These are phyloP conservation scores for Xylariaceae sp. DNA, from an alignment of 2,329 filamentous ascomycete species.

Conservation along the genomic window DNA sequence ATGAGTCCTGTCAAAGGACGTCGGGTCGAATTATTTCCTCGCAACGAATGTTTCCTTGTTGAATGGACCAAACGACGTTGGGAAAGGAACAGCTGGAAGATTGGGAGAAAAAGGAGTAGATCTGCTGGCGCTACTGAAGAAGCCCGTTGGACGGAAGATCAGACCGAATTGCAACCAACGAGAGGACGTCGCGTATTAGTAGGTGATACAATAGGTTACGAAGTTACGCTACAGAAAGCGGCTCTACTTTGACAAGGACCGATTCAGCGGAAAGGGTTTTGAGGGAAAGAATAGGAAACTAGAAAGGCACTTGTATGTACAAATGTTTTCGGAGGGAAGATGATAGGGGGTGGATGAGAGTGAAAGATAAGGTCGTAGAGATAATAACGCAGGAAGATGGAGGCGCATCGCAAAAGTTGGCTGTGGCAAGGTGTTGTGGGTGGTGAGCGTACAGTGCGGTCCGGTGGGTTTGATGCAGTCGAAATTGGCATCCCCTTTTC, in stretches of 20 bases:
- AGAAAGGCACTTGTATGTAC: background rate
- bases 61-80: conserved; percentile 7
- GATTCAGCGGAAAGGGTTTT: background rate
- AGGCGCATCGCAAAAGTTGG: conserved; percentile 16
- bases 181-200: conserved; percentile 1
- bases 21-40: conserved; percentile 23
- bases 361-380: conserved; percentile 1
- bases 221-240: background rate
- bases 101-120: background rate
- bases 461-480: too few species aligned
- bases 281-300: background rate
- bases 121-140: conserved; percentile 4
- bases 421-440: conserved; percentile 2
- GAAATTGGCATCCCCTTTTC: conserved; percentile 12
- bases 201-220: conserved; percentile 7
- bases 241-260: background rate
- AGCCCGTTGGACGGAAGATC: conserved; percentile 17
- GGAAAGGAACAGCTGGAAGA: background rate
- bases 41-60: background rate
- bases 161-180: background rate
- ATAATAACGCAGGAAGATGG: conserved; percentile 15
- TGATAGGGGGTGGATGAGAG: background rate
- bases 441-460: background rate
- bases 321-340: conserved; percentile 6
- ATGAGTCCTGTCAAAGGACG: conserved; percentile 47